phyloP scores from a whole-genome alignment of 208 protist species.

The Giardia muris region DNA sequence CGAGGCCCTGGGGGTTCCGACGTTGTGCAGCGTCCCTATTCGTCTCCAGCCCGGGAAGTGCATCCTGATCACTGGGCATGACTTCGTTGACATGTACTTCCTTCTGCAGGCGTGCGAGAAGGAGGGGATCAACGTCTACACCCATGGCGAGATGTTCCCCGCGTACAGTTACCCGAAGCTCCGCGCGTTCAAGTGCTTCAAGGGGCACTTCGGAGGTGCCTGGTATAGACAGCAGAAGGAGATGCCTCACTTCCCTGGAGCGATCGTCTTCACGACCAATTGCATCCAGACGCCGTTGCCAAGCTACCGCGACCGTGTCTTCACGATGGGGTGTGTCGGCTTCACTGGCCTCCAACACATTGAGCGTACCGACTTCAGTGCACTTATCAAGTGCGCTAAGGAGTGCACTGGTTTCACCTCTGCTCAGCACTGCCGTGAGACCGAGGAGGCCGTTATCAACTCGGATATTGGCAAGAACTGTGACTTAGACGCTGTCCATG shows the following conservation, averaged over 20 bases:
- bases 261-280: slow-evolving; percentile 71
- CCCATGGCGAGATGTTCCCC: slow-evolving; percentile 67
- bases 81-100: slow-evolving; percentile 45
- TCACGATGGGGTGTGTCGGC: slow-evolving; percentile 48
- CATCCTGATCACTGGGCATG: slow-evolving; percentile 36
- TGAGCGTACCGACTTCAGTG: slow-evolving; percentile 40
- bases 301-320: slow-evolving; percentile 55
- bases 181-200: slow-evolving; percentile 49
- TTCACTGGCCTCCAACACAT: slow-evolving; percentile 41
- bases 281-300: slow-evolving; percentile 53
- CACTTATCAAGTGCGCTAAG: slow-evolving; percentile 48
- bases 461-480: slow-evolving; percentile 31
- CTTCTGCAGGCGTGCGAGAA: slow-evolving; percentile 45
- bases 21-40: not conserved
- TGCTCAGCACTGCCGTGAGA: not conserved
- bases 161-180: slow-evolving; percentile 59
- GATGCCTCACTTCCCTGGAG: slow-evolving; percentile 56
- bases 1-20: slow-evolving; percentile 5
- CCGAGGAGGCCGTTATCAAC: slow-evolving; percentile 30
- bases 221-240: slow-evolving; percentile 59
- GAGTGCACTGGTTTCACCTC: slow-evolving; percentile 41
- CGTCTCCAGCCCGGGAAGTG: slow-evolving; percentile 21
- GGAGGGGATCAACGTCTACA: slow-evolving; percentile 60
- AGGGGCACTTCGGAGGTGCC: slow-evolving; percentile 52
- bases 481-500: not conserved